phyloP scores from a whole-genome alignment of 208 protist species.

The Porcisia hertigi region DNA sequence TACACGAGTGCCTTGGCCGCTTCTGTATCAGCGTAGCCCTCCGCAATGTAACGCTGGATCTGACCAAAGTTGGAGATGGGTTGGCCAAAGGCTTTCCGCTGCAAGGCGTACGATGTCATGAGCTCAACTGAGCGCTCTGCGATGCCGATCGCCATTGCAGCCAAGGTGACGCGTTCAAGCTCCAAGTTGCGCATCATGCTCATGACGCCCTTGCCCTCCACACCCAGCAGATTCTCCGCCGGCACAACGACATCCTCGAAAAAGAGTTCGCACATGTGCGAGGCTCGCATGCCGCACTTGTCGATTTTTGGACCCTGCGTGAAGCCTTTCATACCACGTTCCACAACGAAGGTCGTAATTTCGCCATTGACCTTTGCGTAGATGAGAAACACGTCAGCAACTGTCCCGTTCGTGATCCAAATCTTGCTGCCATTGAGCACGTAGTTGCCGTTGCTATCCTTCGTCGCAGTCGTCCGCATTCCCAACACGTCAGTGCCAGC shows the following conservation, averaged over 20 bases:
- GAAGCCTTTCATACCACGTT: constrained; percentile 64
- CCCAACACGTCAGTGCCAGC: constrained; percentile 95
- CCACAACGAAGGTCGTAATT: constrained; percentile 71
- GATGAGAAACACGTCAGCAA: constrained; percentile 95
- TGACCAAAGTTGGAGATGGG: constrained; percentile 92
- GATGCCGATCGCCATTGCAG: constrained; percentile 85
- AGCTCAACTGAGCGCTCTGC: constrained; percentile 75
- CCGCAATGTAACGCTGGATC: constrained; percentile 95
- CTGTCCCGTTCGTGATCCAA: constrained; percentile 97
- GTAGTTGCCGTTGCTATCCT: constrained; percentile 71
- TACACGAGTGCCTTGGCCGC: constrained; percentile 93
- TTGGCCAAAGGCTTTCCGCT: constrained; percentile 92
- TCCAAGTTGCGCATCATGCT: constrained; percentile 88
- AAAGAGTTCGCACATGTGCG: constrained; percentile 78
- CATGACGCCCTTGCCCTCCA: constrained; percentile 61
- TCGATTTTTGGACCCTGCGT: constrained; percentile 69
- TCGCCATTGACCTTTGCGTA: constrained; percentile 95
- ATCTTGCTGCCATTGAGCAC: constrained; percentile 97
- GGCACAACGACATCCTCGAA: constrained; percentile 73
- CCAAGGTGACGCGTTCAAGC: constrained; percentile 76
- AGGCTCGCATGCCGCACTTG: constrained; percentile 84
- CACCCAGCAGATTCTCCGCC: constrained; percentile 68
- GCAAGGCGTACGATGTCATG: constrained; percentile 86
- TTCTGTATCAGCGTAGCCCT: constrained; percentile 92
- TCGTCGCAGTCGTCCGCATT: constrained; percentile 92